A percentile compares a stretch with the other conserved stretches of the same genome.
These are phyloP conservation scores for Zopfia rhizophila DNA, from an alignment of 2,329 filamentous ascomycete species.

Conservation along the genomic window DNA sequence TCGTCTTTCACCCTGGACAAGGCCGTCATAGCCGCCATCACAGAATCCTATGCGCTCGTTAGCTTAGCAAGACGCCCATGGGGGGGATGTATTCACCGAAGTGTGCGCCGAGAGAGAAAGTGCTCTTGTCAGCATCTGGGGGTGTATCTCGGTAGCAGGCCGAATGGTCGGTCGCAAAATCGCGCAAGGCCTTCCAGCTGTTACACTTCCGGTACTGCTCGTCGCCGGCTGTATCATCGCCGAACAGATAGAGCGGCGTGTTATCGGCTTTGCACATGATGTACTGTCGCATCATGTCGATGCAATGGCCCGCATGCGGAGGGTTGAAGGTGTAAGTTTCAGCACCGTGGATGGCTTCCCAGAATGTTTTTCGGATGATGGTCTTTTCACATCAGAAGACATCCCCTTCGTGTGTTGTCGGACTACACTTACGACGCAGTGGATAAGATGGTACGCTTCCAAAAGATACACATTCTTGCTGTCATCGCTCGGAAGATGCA, in stretches of 20 bases:
- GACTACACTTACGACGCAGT: constrained; percentile 25
- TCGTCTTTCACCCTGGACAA: constrained; percentile 17
- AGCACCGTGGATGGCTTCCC: constrained; percentile 6
- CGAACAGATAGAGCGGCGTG: constrained; percentile 26
- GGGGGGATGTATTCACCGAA: constrained; percentile 10
- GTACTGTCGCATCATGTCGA: constrained; percentile 27
- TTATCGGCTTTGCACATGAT: constrained; percentile 33
- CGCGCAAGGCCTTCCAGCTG: constrained; percentile 24
- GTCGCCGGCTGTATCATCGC: constrained; percentile 26
- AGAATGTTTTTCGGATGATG: constrained; percentile 15
- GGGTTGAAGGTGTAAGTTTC: constrained; percentile 8
- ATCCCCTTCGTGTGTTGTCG: background rate
- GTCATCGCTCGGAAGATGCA: constrained; percentile 23
- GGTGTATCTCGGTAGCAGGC: constrained; percentile 38
- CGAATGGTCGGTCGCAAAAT: constrained; percentile 31
- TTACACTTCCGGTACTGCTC: constrained; percentile 26
- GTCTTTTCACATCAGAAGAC: constrained; percentile 3
- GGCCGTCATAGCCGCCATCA: constrained; percentile 29
- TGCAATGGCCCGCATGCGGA: constrained; percentile 24
- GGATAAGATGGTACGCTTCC: constrained; percentile 29
- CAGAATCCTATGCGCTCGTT: constrained; percentile 30
- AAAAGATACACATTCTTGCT: constrained; percentile 29
- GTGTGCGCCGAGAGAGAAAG: constrained; percentile 9
- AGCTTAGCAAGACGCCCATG: constrained; percentile 15
- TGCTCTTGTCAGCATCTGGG: constrained; percentile 1